Conservation (phyloP, 768 basidiomycete genomes). For the Lentinula sp. region DNA sequence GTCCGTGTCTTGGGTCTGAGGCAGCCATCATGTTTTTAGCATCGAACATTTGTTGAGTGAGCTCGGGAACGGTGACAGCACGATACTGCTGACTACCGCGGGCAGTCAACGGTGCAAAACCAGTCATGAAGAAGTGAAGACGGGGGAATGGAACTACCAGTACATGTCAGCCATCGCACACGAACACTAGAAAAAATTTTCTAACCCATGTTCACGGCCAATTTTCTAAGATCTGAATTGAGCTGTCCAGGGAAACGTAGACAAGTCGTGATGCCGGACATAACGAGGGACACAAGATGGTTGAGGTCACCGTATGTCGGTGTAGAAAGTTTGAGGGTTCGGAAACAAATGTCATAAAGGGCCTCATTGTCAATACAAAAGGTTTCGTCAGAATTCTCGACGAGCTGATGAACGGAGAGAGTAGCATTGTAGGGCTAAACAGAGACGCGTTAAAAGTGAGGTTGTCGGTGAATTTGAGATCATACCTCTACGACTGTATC, state of each 20-base stretch:
- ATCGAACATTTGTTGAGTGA: conserved; percentile 99
- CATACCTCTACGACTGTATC: conserved; percentile 95
- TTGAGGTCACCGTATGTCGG: conserved; percentile 98
- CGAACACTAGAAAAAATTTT: conserved; percentile 8
- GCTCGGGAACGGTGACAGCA: conserved; percentile 93
- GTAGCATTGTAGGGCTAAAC: conserved; percentile 94
- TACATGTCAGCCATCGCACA: background rate
- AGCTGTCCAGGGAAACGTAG: conserved; percentile 99
- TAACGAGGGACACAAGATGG: conserved; percentile 95
- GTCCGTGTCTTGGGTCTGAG: conserved; percentile 92
- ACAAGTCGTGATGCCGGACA: conserved; percentile 98
- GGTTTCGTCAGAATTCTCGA: conserved; percentile 99
- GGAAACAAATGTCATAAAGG: conserved; percentile 98
- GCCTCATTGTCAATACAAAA: conserved; percentile 99
- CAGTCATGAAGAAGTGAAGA: conserved; percentile 99
- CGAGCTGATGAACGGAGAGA: conserved; percentile 96
- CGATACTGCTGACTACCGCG: conserved; percentile 94
- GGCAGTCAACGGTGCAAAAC: conserved; percentile 91
- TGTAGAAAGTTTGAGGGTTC: conserved; percentile 91
- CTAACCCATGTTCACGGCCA: conserved; percentile 98
- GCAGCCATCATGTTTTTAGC: conserved; percentile 99
- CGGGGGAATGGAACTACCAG: conserved; percentile 89
- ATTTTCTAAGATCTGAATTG: conserved; percentile 96
- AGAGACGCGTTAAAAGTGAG: background rate
- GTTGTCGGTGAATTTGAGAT: background rate